Evolutionary conservation across 805 yeast species (phyloP).

Genomic region (Lachancea nothofagi): DNA sequence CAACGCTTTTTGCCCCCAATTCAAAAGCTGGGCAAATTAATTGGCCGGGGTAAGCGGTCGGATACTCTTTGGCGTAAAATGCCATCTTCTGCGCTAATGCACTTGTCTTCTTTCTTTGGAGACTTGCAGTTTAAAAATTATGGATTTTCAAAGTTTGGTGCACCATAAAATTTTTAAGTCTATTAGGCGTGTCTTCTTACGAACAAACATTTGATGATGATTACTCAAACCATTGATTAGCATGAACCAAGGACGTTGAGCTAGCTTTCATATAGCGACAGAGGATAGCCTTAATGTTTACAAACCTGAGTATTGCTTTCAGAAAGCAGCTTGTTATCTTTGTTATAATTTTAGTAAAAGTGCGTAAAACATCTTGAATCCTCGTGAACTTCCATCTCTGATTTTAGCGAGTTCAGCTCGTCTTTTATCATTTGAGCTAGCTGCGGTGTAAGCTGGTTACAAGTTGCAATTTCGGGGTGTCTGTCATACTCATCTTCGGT

Average conservation of each 20-base stretch:
- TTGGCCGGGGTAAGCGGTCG: slow-evolving; percentile 71
- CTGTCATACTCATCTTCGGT: slow-evolving; percentile 83
- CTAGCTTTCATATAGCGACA: too few relatives aligned
- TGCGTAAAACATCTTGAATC: slow-evolving; percentile 78
- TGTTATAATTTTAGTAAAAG: slow-evolving; percentile 64
- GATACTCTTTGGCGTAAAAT: background rate
- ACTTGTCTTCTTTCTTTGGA: background rate
- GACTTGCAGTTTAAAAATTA: background rate
- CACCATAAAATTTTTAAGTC: slow-evolving; percentile 3
- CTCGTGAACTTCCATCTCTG: slow-evolving; percentile 78
- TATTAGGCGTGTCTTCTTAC: slow-evolving; percentile 4
- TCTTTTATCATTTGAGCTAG: slow-evolving; percentile 81
- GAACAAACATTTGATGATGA: slow-evolving; percentile 1
- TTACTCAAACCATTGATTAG: too few relatives aligned
- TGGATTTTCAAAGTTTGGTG: background rate
- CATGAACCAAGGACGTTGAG: too few relatives aligned
- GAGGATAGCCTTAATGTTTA: too few relatives aligned
- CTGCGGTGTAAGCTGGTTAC: slow-evolving; percentile 82
- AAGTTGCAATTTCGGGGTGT: slow-evolving; percentile 87
- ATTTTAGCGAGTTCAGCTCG: slow-evolving; percentile 74
- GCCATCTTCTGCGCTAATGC: background rate
- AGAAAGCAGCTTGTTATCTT: too few relatives aligned
- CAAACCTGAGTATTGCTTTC: background rate
- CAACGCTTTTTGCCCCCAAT: slow-evolving; percentile 27
- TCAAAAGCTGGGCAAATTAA: slow-evolving; percentile 56